phyloP scores from a whole-genome alignment of 2,329 filamentous ascomycete species.

The Ceratocystis diversiconidia region DNA sequence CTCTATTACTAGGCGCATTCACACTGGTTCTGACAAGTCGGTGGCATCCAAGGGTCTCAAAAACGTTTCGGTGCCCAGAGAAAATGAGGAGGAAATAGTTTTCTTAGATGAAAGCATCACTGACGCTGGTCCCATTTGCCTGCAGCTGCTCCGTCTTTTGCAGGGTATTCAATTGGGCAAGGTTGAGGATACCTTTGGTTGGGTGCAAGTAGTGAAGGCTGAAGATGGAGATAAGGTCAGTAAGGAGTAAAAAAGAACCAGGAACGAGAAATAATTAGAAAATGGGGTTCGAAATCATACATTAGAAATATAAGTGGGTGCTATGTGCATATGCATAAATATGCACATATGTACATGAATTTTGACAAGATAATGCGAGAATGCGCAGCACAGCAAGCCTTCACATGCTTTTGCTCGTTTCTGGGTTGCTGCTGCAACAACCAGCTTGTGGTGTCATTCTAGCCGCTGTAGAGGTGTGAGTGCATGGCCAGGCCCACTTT shows the following conservation, averaged over 20 bases:
- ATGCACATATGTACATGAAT: background rate
- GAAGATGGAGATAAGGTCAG: constrained; percentile 32
- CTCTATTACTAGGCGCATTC: constrained; percentile 59
- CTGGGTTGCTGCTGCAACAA: background rate
- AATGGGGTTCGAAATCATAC: background rate
- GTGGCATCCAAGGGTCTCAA: constrained; percentile 21
- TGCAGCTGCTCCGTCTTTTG: constrained; percentile 58
- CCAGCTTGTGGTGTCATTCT: background rate
- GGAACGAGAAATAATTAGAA: background rate
- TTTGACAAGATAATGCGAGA: no score
- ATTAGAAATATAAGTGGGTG: background rate
- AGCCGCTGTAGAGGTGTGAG: background rate
- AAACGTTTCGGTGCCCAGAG: constrained; percentile 2
- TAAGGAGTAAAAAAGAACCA: constrained; percentile 12
- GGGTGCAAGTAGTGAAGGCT: constrained; percentile 41
- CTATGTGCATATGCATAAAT: background rate
- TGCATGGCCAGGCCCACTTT: background rate
- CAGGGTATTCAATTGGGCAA: constrained; percentile 79
- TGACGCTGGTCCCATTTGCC: constrained; percentile 59
- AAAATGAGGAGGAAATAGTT: constrained; percentile 35
- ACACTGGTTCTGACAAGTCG: constrained; percentile 28
- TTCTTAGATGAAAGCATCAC: constrained; percentile 43
- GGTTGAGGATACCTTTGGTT: constrained; percentile 61
- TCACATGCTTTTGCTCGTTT: background rate
- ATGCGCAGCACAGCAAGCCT: no score